Evolutionary conservation across 2,329 filamentous ascomycete species (phyloP).

Genomic region (Drechslerella coelobrocha): DNA sequence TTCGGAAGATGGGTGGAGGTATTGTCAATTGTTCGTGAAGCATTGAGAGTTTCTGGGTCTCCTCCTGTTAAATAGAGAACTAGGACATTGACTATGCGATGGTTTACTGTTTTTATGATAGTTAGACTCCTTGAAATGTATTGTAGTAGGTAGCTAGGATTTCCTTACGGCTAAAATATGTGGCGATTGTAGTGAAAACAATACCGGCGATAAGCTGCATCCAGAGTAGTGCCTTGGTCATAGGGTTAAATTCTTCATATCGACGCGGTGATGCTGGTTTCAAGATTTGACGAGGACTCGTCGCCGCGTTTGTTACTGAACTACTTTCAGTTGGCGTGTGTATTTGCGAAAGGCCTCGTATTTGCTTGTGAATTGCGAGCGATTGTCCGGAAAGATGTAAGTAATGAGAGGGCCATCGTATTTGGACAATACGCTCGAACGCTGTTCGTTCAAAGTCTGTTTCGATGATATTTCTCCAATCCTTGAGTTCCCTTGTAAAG

Average conservation of each 20-base stretch:
- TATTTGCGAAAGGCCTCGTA: background rate
- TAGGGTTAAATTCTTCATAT: constrained; percentile 12
- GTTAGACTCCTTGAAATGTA: background rate
- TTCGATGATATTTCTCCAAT: constrained; percentile 46
- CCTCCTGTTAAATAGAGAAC: constrained; percentile 36
- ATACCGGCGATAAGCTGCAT: constrained; percentile 47
- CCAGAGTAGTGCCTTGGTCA: constrained; percentile 35
- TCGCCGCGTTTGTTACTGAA: background rate
- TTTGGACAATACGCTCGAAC: constrained; percentile 33
- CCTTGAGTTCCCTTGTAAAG: constrained; percentile 27
- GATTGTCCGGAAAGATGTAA: constrained; percentile 1
- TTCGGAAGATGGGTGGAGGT: constrained; percentile 33
- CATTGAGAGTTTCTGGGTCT: constrained; percentile 16
- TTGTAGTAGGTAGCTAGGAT: too few relatives aligned
- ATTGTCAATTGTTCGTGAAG: constrained; percentile 31
- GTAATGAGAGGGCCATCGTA: constrained; percentile 33
- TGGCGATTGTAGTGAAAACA: constrained; percentile 36
- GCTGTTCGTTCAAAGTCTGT: constrained; percentile 20
- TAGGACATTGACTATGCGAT: constrained; percentile 34
- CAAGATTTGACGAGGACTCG: background rate
- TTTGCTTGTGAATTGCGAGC: background rate
- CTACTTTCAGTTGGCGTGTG: background rate
- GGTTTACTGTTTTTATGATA: constrained; percentile 20
- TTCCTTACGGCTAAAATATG: constrained; percentile 36
- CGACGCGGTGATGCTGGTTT: background rate